These are phyloP conservation scores for Colletotrichum caudatum DNA, from an alignment of 2,329 filamentous ascomycete species.

Conservation along the genomic window DNA sequence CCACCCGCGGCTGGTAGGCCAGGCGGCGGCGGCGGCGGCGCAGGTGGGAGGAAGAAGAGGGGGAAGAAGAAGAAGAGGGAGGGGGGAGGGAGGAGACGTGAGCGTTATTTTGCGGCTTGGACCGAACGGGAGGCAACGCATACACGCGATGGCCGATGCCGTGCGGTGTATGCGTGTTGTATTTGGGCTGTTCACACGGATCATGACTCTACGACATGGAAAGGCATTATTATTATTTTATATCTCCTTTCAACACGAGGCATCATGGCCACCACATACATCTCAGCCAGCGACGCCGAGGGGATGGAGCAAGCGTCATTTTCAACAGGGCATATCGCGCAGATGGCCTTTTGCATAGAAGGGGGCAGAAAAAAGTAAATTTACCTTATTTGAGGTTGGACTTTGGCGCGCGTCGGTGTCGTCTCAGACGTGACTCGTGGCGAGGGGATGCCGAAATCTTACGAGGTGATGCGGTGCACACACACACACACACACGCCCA, in stretches of 20 bases:
- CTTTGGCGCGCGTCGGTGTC: not conserved
- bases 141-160: not conserved
- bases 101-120: not conserved
- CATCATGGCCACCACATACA: constrained; percentile 32
- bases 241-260: constrained; percentile 24
- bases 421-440: constrained; percentile 29
- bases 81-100: too few relatives aligned
- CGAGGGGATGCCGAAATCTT: not conserved
- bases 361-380: constrained; percentile 21
- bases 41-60: too few relatives aligned
- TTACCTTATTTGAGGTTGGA: constrained; percentile 17
- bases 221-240: constrained; percentile 27
- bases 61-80: too few relatives aligned
- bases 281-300: constrained; percentile 28
- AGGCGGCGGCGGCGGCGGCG: too few relatives aligned
- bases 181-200: constrained; percentile 33
- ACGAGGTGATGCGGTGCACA: constrained; percentile 14
- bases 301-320: not conserved
- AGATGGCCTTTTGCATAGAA: constrained; percentile 13
- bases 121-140: not conserved
- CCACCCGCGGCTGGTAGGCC: constrained; percentile 83
- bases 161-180: not conserved
- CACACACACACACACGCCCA: too few relatives aligned
- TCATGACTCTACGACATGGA: constrained; percentile 41
- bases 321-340: constrained; percentile 23